Conservation (phyloP, 306 rosid species). For the Casuarina equisetifolia region DNA sequence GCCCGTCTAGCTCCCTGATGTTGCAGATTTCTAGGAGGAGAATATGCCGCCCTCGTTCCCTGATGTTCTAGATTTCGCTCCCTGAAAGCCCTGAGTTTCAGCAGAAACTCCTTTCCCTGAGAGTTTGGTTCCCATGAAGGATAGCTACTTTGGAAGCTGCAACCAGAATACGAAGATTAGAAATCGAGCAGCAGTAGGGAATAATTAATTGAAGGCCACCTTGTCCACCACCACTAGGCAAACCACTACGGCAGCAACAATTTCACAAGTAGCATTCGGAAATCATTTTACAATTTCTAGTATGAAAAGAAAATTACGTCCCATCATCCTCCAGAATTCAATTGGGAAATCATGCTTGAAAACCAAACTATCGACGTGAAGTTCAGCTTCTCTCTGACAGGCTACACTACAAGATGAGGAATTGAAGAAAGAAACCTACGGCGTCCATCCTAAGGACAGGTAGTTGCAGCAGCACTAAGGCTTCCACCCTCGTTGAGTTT, state of each 20-base stretch:
- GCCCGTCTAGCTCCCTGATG: conserved; percentile 36
- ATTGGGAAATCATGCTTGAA: neutral
- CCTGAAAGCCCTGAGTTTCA: conserved; percentile 60
- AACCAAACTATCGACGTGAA: neutral
- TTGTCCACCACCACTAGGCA: conserved; percentile 3
- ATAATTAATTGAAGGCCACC: conserved; percentile 9
- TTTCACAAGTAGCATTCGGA: neutral
- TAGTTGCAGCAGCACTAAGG: neutral
- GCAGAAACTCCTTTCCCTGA: conserved; percentile 59
- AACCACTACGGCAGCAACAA: neutral
- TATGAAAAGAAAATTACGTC: neutral
- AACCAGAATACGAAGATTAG: conserved; percentile 26
- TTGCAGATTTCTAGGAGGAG: conserved; percentile 33
- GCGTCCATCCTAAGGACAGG: neutral
- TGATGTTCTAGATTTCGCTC: conserved; percentile 53
- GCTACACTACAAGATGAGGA: neutral
- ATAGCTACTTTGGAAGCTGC: conserved; percentile 82
- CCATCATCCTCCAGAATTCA: neutral
- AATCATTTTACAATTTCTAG: neutral
- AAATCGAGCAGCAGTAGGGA: conserved; percentile 9
- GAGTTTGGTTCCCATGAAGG: conserved; percentile 82
- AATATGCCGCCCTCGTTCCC: conserved; percentile 30
- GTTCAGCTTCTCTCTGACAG: neutral
- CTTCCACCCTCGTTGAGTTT: neutral
- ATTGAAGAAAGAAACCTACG: neutral